Evolutionary conservation across 805 yeast genomes (phyloP).

Genomic region (Myxozyma neotropica): DNA sequence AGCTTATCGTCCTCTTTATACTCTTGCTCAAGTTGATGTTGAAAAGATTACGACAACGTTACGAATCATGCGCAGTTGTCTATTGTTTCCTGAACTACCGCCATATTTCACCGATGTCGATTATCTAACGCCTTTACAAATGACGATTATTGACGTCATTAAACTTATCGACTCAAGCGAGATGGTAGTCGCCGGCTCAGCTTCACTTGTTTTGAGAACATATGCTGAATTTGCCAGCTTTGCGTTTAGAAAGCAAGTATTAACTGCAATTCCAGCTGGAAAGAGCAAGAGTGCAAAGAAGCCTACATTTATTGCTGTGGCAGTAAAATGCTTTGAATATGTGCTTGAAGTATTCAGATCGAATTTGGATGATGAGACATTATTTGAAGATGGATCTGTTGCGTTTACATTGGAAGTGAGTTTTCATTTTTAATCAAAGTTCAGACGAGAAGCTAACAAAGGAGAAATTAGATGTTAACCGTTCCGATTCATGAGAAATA

Average conservation of each 20-base stretch:
- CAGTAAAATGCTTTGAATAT: constrained; percentile 22
- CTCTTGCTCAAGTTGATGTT: constrained; percentile 47
- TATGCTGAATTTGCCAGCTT: constrained; percentile 31
- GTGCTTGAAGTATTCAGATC: constrained; percentile 11
- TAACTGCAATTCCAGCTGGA: constrained; percentile 12
- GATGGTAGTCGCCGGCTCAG: constrained; percentile 11
- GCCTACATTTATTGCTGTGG: constrained; percentile 30
- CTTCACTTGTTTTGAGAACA: constrained; percentile 21
- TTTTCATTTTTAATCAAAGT: background rate
- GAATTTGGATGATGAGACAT: background rate
- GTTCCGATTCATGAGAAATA: constrained; percentile 31
- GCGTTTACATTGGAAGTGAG: constrained; percentile 30
- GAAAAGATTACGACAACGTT: constrained; percentile 54
- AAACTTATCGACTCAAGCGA: constrained; percentile 17
- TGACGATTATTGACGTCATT: constrained; percentile 56
- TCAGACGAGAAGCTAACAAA: too few species aligned
- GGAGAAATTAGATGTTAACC: constrained; percentile 26
- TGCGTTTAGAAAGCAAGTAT: constrained; percentile 22
- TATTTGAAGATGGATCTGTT: constrained; percentile 31
- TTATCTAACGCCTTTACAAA: constrained; percentile 66
- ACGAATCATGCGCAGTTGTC: constrained; percentile 62
- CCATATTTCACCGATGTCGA: constrained; percentile 55
- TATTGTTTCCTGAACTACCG: constrained; percentile 73
- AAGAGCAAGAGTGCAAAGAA: constrained; percentile 12
- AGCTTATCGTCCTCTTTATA: constrained; percentile 57